phyloP scores from a whole-genome alignment of 768 basidiomycete genomes.

The Chiua virens region DNA sequence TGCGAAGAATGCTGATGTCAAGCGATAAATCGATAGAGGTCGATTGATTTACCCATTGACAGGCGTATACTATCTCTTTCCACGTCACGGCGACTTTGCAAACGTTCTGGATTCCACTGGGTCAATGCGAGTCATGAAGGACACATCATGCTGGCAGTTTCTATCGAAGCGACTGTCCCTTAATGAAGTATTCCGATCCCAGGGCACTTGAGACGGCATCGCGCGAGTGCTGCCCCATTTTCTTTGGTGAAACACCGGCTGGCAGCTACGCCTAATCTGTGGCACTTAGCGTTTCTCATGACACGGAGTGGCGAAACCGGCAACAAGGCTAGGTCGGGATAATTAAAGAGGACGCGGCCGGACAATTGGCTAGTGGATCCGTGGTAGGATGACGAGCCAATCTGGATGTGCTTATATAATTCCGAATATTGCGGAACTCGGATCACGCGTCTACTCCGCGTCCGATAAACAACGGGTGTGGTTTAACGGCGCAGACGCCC shows the following conservation, averaged over 20 bases:
- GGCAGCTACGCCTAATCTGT: slow-evolving; percentile 5
- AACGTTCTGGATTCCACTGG: slow-evolving; percentile 26
- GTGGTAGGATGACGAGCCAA: neutral
- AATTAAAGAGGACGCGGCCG: too few species aligned
- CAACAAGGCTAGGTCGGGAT: neutral
- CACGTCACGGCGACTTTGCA: slow-evolving; percentile 42
- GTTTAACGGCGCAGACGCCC: slow-evolving; percentile 16
- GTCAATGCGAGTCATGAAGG: slow-evolving; percentile 26
- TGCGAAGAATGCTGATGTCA: slow-evolving; percentile 8
- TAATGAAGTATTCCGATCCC: slow-evolving; percentile 11
- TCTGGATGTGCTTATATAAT: slow-evolving; percentile 21
- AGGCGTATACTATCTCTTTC: slow-evolving; percentile 34
- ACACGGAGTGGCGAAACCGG: neutral
- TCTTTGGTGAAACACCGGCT: slow-evolving; percentile 15
- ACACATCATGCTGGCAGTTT: neutral
- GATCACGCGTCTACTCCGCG: slow-evolving; percentile 24
- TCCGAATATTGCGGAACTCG: slow-evolving; percentile 28
- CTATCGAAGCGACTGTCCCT: slow-evolving; percentile 12
- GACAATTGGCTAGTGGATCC: too few species aligned
- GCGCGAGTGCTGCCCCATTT: neutral
- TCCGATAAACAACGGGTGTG: slow-evolving; percentile 14
- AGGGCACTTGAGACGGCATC: slow-evolving; percentile 2
- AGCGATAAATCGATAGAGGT: too few species aligned
- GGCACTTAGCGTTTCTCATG: slow-evolving; percentile 12
- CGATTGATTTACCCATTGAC: slow-evolving; percentile 22